Percentiles rank a stretch among this genome's conserved stretches.
phyloP scores from a whole-genome alignment of 768 basidiomycete genomes.

The Fomitopsis pulvina region DNA sequence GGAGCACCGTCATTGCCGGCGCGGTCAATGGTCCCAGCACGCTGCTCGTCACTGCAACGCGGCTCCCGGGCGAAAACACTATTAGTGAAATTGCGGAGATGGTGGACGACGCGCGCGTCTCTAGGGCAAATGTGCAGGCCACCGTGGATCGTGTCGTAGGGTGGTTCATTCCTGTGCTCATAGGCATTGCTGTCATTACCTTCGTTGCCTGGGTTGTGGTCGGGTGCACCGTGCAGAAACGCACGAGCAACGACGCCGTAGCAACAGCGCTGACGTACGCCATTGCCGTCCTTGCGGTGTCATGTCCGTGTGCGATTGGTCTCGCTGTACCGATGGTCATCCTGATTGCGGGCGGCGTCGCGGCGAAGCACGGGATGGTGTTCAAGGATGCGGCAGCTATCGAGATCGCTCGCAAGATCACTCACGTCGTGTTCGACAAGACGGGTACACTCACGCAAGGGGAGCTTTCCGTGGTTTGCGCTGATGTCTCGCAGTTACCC shows the following conservation, averaged over 20 bases:
- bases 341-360: conserved; percentile 27
- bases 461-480: conserved; percentile 31
- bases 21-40: conserved; percentile 29
- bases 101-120: conserved; percentile 30
- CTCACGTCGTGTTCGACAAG: conserved; percentile 51
- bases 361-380: conserved; percentile 24
- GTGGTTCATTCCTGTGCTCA: conserved; percentile 42
- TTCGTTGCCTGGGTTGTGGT: conserved; percentile 33
- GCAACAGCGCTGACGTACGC: conserved; percentile 41
- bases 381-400: conserved; percentile 33
- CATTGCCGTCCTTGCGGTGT: conserved; percentile 44
- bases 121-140: conserved; percentile 33
- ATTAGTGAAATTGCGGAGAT: conserved; percentile 31
- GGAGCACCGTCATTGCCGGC: conserved; percentile 31
- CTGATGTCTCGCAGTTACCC: conserved; percentile 17
- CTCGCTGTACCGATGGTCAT: conserved; percentile 32
- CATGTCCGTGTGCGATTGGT: conserved; percentile 45
- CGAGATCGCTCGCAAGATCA: conserved; percentile 35
- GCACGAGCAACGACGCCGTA: conserved; percentile 20
- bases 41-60: conserved; percentile 29
- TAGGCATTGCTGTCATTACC: conserved; percentile 31
- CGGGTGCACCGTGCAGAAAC: conserved; percentile 23
- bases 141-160: conserved; percentile 44
- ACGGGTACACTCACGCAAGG: conserved; percentile 51
- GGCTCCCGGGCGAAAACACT: conserved; percentile 34